These are phyloP conservation scores for Aspergillus nidulans DNA, from an alignment of 495 filamentous ascomycete genomes.

Conservation along the genomic window DNA sequence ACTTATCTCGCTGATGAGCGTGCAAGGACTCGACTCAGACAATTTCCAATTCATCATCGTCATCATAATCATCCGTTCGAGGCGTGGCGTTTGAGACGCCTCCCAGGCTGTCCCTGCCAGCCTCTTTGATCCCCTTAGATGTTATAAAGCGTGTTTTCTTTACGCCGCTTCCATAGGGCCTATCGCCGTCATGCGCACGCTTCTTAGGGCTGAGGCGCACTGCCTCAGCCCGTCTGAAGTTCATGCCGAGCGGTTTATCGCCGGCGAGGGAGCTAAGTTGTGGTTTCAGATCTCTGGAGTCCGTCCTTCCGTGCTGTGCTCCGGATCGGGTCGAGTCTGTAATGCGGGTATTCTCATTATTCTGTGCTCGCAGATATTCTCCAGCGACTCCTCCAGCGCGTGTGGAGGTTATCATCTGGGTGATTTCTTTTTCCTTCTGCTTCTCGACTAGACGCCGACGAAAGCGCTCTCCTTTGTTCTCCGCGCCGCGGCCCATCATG, in stretches of 20 bases:
- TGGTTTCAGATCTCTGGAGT: slow-evolving; percentile 5
- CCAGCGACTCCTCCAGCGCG: slow-evolving; percentile 63
- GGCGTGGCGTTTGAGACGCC: slow-evolving; percentile 34
- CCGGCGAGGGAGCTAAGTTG: slow-evolving; percentile 8
- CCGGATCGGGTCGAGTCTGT: background rate
- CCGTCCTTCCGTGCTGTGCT: slow-evolving; percentile 1
- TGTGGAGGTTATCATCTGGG: slow-evolving; percentile 55
- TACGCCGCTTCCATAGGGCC: slow-evolving; percentile 32
- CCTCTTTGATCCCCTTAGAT: slow-evolving; percentile 69
- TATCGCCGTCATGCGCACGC: slow-evolving; percentile 32
- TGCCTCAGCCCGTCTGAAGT: slow-evolving; percentile 33
- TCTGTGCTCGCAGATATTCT: slow-evolving; percentile 66
- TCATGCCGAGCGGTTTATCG: slow-evolving; percentile 16
- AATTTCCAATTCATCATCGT: slow-evolving; percentile 55
- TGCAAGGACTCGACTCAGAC: slow-evolving; percentile 20
- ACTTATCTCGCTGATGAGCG: background rate
- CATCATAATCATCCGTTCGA: slow-evolving; percentile 31
- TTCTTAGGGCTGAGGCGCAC: slow-evolving; percentile 73
- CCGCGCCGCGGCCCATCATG: slow-evolving; percentile 40
- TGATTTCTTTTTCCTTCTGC: slow-evolving; percentile 79
- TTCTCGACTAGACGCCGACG: slow-evolving; percentile 64
- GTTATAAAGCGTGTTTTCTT: slow-evolving; percentile 86
- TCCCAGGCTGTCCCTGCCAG: slow-evolving; percentile 70
- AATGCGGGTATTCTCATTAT: slow-evolving; percentile 19
- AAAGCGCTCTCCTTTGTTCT: slow-evolving; percentile 61